phyloP scores from a whole-genome alignment of 2,329 filamentous ascomycete genomes.

The Cladosporium sp. region DNA sequence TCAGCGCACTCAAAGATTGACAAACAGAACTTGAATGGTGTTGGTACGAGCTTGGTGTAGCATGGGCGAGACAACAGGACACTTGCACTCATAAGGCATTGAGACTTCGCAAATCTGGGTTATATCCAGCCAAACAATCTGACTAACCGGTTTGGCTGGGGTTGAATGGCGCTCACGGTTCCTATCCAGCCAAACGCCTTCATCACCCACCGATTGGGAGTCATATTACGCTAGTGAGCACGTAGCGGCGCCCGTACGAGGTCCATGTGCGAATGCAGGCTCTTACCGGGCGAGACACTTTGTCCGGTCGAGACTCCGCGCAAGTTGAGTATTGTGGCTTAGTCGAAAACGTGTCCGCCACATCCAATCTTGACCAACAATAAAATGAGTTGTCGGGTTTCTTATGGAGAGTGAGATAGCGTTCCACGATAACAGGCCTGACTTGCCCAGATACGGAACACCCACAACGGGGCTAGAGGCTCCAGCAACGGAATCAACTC shows the following conservation, averaged over 20 bases:
- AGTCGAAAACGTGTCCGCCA: background rate
- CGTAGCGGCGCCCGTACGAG: background rate
- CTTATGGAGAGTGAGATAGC: too few relatives aligned
- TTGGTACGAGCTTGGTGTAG: background rate
- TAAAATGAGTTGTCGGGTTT: background rate
- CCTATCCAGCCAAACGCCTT: too few relatives aligned
- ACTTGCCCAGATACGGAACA: too few relatives aligned
- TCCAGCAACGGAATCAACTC: background rate
- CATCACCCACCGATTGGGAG: too few relatives aligned
- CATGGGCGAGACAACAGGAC: background rate
- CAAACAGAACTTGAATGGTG: background rate
- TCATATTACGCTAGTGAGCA: background rate
- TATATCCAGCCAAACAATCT: background rate
- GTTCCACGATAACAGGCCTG: too few relatives aligned
- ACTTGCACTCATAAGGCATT: background rate
- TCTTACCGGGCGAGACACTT: background rate
- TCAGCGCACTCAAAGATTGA: background rate
- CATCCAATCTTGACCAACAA: background rate
- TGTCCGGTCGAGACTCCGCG: background rate
- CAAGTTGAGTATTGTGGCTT: constrained; percentile 1
- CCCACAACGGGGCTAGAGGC: background rate
- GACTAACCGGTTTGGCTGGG: background rate
- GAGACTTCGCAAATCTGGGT: background rate
- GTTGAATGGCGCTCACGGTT: too few relatives aligned
- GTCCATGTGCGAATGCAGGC: background rate